Percentiles rank a stretch among this genome's conserved stretches.
Conservation (phyloP, 306 rosid species). For the Quercus dentata region DNA sequence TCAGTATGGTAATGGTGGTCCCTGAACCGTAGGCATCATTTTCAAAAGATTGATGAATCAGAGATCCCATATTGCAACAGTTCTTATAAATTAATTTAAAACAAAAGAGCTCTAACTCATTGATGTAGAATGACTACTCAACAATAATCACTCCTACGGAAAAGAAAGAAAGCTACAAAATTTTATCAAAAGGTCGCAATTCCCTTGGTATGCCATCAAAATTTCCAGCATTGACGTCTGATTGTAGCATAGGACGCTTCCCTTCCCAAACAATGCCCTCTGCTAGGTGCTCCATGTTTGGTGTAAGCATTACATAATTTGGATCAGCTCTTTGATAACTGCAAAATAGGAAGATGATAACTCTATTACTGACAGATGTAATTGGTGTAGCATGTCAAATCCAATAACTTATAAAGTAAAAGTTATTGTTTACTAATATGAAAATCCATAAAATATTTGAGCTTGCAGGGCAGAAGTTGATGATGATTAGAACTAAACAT, state of each 20-base stretch:
- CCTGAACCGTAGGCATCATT: not conserved
- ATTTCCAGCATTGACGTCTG: slow-evolving; percentile 69
- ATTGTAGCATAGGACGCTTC: slow-evolving; percentile 71
- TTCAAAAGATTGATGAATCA: not conserved
- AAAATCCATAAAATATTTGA: not conserved
- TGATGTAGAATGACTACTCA: not conserved
- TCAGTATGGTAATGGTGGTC: not conserved
- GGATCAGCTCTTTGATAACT: slow-evolving; percentile 99
- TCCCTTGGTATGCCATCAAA: slow-evolving; percentile 82
- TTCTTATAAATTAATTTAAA: not conserved
- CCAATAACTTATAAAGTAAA: not conserved
- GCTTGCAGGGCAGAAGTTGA: not conserved
- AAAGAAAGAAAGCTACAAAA: slow-evolving; percentile 38
- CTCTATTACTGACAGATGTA: not conserved
- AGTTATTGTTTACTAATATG: slow-evolving; percentile 1
- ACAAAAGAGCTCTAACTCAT: not conserved
- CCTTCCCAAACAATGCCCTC: slow-evolving; percentile 85
- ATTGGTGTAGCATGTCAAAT: not conserved
- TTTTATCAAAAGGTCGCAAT: slow-evolving; percentile 60
- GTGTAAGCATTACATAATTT: slow-evolving; percentile 88
- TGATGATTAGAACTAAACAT: not conserved
- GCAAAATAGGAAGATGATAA: slow-evolving; percentile 22
- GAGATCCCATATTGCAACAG: not conserved
- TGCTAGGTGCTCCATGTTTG: slow-evolving; percentile 84
- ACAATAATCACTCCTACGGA: too few species aligned